Base-by-base conservation (phyloP, 129 eudicot species). In the Artemisia tridentata region DNA sequence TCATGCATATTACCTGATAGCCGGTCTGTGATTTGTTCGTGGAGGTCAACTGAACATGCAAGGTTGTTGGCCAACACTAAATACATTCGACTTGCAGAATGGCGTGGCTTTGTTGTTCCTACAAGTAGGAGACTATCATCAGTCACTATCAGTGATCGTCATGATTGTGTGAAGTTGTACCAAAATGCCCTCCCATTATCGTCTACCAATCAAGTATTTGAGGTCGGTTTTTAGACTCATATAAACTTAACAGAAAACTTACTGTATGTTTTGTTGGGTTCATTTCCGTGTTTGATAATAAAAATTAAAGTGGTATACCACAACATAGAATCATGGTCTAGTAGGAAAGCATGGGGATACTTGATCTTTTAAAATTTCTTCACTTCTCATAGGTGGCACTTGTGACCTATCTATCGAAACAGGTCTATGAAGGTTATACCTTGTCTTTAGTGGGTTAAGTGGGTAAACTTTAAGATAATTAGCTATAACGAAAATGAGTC, bases 11-110 rank as follows among this genome's bases (percentile, higher is more conserved):
- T 46, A 15, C 75, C 74, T 1, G 89, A 79, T 65, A 68, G 60
- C 62, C 77, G 83, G 19, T 80, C 92, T 1, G 88, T 86, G 18
- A 72, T 86, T 38, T 75, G 82, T 54, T 84, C 91, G n/a, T 71
- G 78, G 23, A 71, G 76, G 71, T 62, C 79, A 52, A 54, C 48
- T 49, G 75, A 54, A 16, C 88, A 67, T 11, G 74, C 72, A 15
- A 81, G 80, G 65, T 77, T 83, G 63, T 52, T 74, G 75, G 79
- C 78, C 71, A 74, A 76, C 56, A 16, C 79, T 7, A 84, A 69
- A 31, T 88, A 82, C 68, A 62, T 75, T 68, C 80, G 86, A 19
- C 76, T 88, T 4, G 84, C 67, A 1, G 86, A 82, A 49, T 73
- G 69, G 0, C 82, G 72, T 18, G 61, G 69, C 15, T 49, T 41